Base-by-base conservation (phyloP, 306 rosid species). In the Castanea crenata region DNA sequence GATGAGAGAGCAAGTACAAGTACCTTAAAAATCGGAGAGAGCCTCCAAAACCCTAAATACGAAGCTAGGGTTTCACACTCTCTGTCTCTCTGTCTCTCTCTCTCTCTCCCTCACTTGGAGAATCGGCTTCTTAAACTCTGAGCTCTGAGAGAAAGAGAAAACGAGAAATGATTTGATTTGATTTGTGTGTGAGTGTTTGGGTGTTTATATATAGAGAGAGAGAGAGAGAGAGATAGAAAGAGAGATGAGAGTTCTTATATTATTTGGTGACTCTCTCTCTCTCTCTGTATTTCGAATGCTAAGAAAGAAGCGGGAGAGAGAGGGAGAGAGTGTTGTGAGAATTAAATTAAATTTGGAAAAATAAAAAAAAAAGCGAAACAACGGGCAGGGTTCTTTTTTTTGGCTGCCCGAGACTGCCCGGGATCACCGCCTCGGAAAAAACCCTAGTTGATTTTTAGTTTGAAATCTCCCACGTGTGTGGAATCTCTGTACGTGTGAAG, bases 301-400 rank as follows among this genome's bases (percentile, higher is more conserved):
- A 14, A 27, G 81, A 71, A 71, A 84, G 76, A 80, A 80, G 87
- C 87, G 87, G 87, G 87, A 84, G 82, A 65, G 56, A 4, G 75
- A 34, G 6, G 58, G 20, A 63, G 69, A 44, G 55, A 63, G 19
- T 38, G 46, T 2, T 41, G 46, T 41, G 46, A 41, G 46, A 41
- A 41, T 41, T 41, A 8, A 41, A 41, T 41, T 8, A 41, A 41
- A 7, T 41, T 41, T 41, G 46, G 46, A 41, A 41, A 15, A 51
- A 32, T 35, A 20, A 4, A 35, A 6, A 27, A 15, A 51, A 21
- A 23, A 20, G 3, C 25, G 9, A 41, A 29, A 63, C 23, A 46
- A 15, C 82, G 86, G 86, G 82, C 80, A 74, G 68, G 27, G 9
- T 35, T 7, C 2, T 1, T 7, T 38, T 38, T 7, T 38, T 38